Evolutionary conservation across 768 basidiomycete species (phyloP), one percentile per base, ranked within the genome.

Genomic region (Strobilomyces echinocephalus): DNA sequence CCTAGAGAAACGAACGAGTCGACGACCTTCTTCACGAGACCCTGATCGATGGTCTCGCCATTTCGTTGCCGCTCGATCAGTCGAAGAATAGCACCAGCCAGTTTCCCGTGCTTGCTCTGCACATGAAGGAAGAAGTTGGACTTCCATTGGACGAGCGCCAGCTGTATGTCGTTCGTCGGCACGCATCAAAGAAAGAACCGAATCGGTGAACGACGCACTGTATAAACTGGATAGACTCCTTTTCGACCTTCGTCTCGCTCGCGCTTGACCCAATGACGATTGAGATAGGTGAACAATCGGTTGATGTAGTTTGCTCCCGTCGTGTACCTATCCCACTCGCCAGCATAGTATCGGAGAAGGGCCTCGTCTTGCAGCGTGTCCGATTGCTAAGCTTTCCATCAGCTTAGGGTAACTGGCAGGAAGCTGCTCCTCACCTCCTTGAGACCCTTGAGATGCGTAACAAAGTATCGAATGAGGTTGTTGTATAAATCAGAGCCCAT

Each of bases 401-500:
- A 65, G 54, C 62, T 60, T 20, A 47, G 51, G 54, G 54, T 42
- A n/a, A 20, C 24, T 39, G 12, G 18, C 35, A 51, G 45, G 68
- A 45, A 15, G 73, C 73, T 20, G 18, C n/a, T 67, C 18, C 81
- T 56, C 55, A 85, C 86, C 73, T 84, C 72, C 76, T 80, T 69
- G 60, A 84, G 74, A 38, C 70, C 70, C 62, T 83, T 85, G 26
- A 97, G 78, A 75, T 98, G 95, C 0, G 76, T 72, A 33, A 86
- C 80, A 68, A 98, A 92, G 77, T 97, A 99, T 54, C 83, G 81
- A 64, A 91, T 90, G 67, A 99, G 81, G 70, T 94, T 88, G 69
- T 93, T 91, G 71, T 99, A 99, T 55, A 99, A 73, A 80, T 98
- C 95, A 46, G 93, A 89, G 51, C 95, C 95, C 90, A 95, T 95